Conservation (phyloP, 148 eudicot species). For the Pharnaceum exiguum region DNA sequence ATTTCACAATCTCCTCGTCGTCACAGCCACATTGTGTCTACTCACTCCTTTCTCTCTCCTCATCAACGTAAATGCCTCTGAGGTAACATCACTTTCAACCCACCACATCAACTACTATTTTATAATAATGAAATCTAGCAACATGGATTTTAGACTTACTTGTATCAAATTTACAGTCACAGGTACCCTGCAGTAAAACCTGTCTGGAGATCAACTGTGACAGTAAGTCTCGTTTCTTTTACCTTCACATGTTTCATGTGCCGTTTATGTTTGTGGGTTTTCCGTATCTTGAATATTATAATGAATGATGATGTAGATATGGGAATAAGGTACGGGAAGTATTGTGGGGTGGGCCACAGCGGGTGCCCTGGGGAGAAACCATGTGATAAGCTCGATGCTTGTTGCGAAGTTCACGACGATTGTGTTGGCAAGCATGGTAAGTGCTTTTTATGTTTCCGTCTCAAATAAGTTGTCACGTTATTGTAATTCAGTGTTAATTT, state of each 20-base stretch:
- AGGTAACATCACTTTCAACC: slow-evolving; percentile 22
- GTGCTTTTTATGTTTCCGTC: not conserved
- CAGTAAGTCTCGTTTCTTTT: slow-evolving; percentile 31
- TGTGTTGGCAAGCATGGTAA: slow-evolving; percentile 77
- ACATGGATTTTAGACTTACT: not conserved
- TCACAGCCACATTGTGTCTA: too few relatives aligned
- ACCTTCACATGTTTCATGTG: not conserved
- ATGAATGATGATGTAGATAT: slow-evolving; percentile 60
- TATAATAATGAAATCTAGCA: not conserved
- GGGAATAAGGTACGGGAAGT: slow-evolving; percentile 88
- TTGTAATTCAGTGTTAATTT: too few relatives aligned
- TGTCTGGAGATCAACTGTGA: slow-evolving; percentile 70
- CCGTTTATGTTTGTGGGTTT: not conserved
- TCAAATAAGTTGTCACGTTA: not conserved
- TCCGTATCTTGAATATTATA: not conserved
- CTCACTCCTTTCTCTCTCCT: slow-evolving; percentile 27
- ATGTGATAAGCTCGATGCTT: slow-evolving; percentile 93
- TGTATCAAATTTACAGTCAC: not conserved
- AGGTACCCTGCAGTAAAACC: slow-evolving; percentile 72
- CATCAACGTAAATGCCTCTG: slow-evolving; percentile 22
- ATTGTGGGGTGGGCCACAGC: slow-evolving; percentile 89
- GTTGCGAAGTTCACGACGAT: slow-evolving; percentile 84
- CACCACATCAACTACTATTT: not conserved
- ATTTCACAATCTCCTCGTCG: too few relatives aligned
- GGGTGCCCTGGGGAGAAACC: slow-evolving; percentile 94